Conservation (phyloP, 1,139 yeast genomes). For the Meyerozyma guilliermondii region DNA sequence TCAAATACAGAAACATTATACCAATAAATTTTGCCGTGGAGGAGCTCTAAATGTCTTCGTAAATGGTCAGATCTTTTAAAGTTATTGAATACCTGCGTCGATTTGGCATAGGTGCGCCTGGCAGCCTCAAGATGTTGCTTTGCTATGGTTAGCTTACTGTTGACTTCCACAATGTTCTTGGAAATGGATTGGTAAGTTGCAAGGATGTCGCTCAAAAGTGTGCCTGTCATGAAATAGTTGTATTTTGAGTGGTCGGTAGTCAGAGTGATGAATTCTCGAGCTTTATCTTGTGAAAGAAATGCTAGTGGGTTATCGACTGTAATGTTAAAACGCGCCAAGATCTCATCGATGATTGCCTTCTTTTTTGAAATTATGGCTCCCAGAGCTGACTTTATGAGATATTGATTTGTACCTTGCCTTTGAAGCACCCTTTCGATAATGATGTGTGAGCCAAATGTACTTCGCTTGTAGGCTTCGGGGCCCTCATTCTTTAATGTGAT, state of each 20-base stretch:
- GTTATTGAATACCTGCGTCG: conserved; percentile 31
- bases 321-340: conserved; percentile 66
- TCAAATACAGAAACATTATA: conserved; percentile 42
- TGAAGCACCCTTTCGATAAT: conserved; percentile 66
- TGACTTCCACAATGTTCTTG: conserved; percentile 34
- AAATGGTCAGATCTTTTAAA: conserved; percentile 39
- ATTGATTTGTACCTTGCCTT: conserved; percentile 44
- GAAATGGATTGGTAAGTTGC: conserved; percentile 44
- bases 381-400: conserved; percentile 47
- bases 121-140: conserved; percentile 21
- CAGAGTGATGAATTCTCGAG: conserved; percentile 80
- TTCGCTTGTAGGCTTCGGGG: conserved; percentile 57
- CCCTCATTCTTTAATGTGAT: conserved; percentile 64
- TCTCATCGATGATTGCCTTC: conserved; percentile 60
- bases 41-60: conserved; percentile 35
- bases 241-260: conserved; percentile 70
- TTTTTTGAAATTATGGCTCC: conserved; percentile 56
- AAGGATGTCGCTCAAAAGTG: conserved; percentile 59
- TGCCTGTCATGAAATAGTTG: conserved; percentile 73
- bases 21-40: conserved; percentile 68
- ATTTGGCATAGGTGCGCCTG: conserved; percentile 27
- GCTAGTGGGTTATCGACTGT: conserved; percentile 91
- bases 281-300: conserved; percentile 89
- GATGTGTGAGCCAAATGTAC: conserved; percentile 62
- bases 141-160: conserved; percentile 31